phyloP scores from a whole-genome alignment of 2,329 filamentous ascomycete genomes.

The Ceratocystis colombiana region DNA sequence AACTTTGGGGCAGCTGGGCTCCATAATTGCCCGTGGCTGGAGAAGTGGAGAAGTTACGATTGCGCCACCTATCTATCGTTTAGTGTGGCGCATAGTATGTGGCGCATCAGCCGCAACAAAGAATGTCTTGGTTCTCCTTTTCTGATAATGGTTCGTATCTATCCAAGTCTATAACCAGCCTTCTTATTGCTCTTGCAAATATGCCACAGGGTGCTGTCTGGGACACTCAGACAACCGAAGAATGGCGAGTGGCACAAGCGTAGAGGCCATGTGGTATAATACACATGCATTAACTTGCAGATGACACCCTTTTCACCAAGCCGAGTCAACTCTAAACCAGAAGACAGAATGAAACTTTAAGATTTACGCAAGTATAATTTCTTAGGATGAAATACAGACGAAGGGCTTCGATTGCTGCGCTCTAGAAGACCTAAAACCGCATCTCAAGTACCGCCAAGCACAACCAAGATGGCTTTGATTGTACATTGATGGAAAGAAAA shows the following conservation, averaged over 20 bases:
- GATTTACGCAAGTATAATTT: background rate
- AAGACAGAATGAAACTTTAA: background rate
- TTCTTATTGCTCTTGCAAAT: background rate
- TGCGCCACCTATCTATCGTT: too few relatives aligned
- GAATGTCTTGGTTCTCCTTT: background rate
- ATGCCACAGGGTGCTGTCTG: background rate
- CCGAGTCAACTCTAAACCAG: background rate
- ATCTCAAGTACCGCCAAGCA: background rate
- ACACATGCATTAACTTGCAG: conserved; percentile 4
- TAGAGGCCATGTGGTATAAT: background rate
- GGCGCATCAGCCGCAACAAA: background rate
- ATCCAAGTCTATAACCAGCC: background rate
- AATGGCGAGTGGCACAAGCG: background rate
- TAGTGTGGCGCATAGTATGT: background rate
- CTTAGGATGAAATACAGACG: background rate
- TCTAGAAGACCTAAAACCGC: background rate
- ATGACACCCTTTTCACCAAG: background rate
- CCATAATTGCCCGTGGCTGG: conserved; percentile 9
- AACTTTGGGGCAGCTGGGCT: background rate
- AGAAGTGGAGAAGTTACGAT: background rate
- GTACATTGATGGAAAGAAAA: background rate
- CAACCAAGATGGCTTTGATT: background rate
- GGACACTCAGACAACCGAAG: background rate
- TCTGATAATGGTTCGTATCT: background rate
- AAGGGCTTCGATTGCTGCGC: background rate